These are phyloP conservation scores for Pueraria montana DNA, from an alignment of 306 rosid species.

Conservation along the genomic window DNA sequence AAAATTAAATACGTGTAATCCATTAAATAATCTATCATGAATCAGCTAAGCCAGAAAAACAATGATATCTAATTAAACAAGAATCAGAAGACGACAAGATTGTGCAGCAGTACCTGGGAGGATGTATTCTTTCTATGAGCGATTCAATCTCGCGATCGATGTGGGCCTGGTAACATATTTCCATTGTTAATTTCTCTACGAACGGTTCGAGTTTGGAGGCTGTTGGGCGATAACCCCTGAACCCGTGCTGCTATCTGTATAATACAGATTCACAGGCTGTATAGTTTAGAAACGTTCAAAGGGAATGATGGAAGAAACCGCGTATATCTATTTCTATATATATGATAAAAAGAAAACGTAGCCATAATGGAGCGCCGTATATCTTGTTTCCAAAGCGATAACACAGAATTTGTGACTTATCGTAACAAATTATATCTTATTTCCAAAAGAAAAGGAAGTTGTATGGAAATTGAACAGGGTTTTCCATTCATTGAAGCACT, in stretches of 20 bases:
- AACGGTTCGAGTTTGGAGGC: slow-evolving; percentile 1
- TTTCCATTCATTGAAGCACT: neutral
- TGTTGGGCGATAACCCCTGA: slow-evolving; percentile 9
- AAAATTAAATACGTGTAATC: slow-evolving; percentile 1
- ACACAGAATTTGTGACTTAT: neutral
- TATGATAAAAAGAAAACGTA: slow-evolving; percentile 1
- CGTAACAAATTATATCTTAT: neutral
- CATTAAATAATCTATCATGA: neutral
- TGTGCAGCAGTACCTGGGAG: slow-evolving; percentile 70
- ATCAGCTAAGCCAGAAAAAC: neutral
- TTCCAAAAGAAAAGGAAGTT: neutral
- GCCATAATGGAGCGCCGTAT: slow-evolving; percentile 50
- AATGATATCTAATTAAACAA: neutral
- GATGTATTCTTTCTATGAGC: slow-evolving; percentile 85
- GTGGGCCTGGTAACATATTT: slow-evolving; percentile 63
- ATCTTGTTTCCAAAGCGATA: slow-evolving; percentile 51
- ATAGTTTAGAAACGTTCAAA: slow-evolving; percentile 32
- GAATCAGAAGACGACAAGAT: neutral
- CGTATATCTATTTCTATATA: slow-evolving; percentile 30
- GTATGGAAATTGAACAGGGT: neutral
- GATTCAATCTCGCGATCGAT: slow-evolving; percentile 77
- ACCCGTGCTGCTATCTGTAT: slow-evolving; percentile 33
- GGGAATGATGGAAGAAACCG: slow-evolving; percentile 7
- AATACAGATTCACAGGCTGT: slow-evolving; percentile 29
- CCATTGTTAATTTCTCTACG: slow-evolving; percentile 57